These are phyloP conservation scores for Scytalidium sp. DNA, from an alignment of 2,329 filamentous ascomycete species.

Conservation along the genomic window DNA sequence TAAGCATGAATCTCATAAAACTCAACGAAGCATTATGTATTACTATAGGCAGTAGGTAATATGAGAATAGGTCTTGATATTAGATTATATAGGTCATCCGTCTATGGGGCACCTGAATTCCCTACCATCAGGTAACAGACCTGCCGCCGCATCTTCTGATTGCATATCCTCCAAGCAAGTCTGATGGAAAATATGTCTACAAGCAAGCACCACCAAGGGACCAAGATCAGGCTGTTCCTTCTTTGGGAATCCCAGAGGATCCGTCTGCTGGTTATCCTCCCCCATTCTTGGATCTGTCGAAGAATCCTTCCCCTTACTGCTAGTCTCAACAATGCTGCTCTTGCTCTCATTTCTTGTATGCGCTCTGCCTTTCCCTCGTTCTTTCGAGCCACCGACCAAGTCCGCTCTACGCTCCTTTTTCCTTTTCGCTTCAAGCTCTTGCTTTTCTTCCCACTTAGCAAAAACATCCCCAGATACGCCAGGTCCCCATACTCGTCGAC, in stretches of 20 bases:
- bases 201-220: constrained; percentile 65
- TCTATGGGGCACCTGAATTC: constrained; percentile 33
- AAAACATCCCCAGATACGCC: constrained; percentile 76
- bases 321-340: constrained; percentile 13
- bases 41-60: no score
- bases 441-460: constrained; percentile 73
- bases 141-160: constrained; percentile 50
- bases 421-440: constrained; percentile 43
- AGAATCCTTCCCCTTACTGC: constrained; percentile 17
- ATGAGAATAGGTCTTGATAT: no score
- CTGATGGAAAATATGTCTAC: constrained; percentile 69
- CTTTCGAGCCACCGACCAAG: constrained; percentile 26
- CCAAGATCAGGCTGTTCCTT: constrained; percentile 54
- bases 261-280: constrained; percentile 20
- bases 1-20: no score
- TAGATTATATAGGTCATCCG: no score
- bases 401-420: constrained; percentile 30
- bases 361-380: constrained; percentile 39
- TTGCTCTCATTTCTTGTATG: constrained; percentile 23
- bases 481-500: constrained; percentile 81
- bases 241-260: constrained; percentile 25
- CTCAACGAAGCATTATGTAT: no score
- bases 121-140: constrained; percentile 50
- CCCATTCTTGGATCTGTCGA: constrained; percentile 35
- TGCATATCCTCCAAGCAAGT: constrained; percentile 65